Evolutionary conservation across 1,284 basidiomycete genomes (phyloP).

Genomic region (Neotropicomus parvogracilis): DNA sequence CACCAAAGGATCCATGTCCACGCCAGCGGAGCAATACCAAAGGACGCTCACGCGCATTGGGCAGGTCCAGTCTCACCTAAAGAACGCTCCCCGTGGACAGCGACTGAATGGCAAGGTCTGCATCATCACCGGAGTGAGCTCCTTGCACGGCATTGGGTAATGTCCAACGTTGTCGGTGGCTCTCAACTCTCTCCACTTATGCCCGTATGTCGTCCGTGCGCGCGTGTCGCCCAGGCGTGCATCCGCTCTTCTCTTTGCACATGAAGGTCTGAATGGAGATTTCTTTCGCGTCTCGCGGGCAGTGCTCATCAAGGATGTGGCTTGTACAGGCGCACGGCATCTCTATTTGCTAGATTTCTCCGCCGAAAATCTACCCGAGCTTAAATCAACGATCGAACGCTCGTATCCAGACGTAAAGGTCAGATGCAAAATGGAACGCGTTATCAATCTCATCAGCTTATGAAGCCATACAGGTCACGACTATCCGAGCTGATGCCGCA

Average conservation of each 20-base stretch:
- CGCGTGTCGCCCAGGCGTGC: constrained; percentile 55
- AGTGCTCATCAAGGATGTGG: constrained; percentile 8
- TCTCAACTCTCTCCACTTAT: constrained; percentile 14
- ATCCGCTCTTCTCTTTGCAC: constrained; percentile 71
- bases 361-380: constrained; percentile 63
- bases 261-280: constrained; percentile 57
- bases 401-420: constrained; percentile 80
- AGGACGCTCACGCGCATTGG: constrained; percentile 62
- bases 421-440: constrained; percentile 10
- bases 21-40: constrained; percentile 47
- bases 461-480: constrained; percentile 55
- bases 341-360: constrained; percentile 84
- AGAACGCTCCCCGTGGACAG: constrained; percentile 48
- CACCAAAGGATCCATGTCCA: constrained; percentile 12
- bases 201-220: constrained; percentile 7
- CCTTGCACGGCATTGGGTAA: constrained; percentile 81
- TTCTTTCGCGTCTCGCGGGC: not conserved
- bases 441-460: constrained; percentile 8
- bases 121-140: constrained; percentile 85
- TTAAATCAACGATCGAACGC: constrained; percentile 65
- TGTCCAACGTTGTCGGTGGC: constrained; percentile 6
- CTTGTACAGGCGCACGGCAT: constrained; percentile 70
- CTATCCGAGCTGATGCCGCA: constrained; percentile 77
- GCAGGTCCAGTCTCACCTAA: constrained; percentile 69
- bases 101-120: constrained; percentile 82